These are phyloP conservation scores for Calonectria honghensis DNA, from an alignment of 2,329 filamentous ascomycete genomes.

Conservation along the genomic window DNA sequence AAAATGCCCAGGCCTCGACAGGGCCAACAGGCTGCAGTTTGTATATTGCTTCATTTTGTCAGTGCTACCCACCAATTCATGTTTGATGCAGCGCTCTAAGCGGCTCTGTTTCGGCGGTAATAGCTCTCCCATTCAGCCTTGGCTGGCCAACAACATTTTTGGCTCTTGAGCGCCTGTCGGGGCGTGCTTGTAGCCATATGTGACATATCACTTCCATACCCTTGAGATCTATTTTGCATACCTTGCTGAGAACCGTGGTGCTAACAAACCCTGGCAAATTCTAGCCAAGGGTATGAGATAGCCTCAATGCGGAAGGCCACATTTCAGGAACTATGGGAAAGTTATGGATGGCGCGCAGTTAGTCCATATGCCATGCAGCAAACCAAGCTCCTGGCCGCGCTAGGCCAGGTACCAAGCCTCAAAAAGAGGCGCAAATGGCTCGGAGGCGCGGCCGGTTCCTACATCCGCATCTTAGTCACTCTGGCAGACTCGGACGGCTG, in stretches of 20 bases:
- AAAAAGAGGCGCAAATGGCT: slow-evolving; percentile 12
- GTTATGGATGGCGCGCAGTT: slow-evolving; percentile 30
- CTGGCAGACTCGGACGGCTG: not conserved
- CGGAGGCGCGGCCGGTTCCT: not conserved
- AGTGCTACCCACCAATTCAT: slow-evolving; percentile 4
- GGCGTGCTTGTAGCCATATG: slow-evolving; percentile 39
- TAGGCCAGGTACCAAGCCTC: not conserved
- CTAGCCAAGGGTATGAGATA: slow-evolving; percentile 46
- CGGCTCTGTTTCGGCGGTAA: slow-evolving; percentile 6
- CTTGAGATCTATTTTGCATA: slow-evolving; percentile 43
- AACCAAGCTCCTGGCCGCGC: not conserved
- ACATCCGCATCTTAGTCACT: slow-evolving; percentile 28
- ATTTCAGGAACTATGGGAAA: slow-evolving; percentile 43
- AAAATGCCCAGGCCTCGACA: slow-evolving; percentile 28
- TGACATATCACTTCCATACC: slow-evolving; percentile 49
- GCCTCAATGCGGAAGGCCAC: slow-evolving; percentile 45
- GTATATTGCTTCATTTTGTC: slow-evolving; percentile 35
- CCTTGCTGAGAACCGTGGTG: slow-evolving; percentile 45
- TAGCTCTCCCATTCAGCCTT: not conserved
- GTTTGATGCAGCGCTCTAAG: not conserved
- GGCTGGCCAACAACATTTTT: not conserved
- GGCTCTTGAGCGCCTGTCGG: not conserved
- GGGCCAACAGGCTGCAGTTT: slow-evolving; percentile 22
- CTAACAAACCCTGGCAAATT: slow-evolving; percentile 47
- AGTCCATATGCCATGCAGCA: slow-evolving; percentile 36